Conservation (phyloP, 305 asterid species). For the Fraxinus floribunda region DNA sequence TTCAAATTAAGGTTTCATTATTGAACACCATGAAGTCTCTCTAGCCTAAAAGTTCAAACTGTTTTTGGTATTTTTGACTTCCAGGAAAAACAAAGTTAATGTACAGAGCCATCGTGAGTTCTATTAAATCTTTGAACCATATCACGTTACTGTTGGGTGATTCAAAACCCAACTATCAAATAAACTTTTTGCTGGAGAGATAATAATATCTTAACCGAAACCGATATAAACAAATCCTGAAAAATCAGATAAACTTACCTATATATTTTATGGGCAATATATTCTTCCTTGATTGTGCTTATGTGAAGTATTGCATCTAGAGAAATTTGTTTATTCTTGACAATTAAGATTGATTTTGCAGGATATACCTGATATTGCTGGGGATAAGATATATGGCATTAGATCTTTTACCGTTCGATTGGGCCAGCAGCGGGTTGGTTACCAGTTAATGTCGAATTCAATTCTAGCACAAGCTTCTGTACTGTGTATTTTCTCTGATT, state of each 20-base stretch:
- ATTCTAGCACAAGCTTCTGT: not conserved
- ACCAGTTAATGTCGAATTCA: not conserved
- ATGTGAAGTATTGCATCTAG: not conserved
- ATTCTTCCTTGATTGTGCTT: not conserved
- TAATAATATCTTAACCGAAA: not conserved
- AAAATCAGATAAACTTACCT: not conserved
- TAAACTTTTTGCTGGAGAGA: not conserved
- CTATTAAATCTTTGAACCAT: not conserved
- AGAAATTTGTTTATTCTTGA: not conserved
- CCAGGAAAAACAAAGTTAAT: not conserved
- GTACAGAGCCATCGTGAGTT: not conserved
- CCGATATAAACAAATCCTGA: not conserved
- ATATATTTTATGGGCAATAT: not conserved
- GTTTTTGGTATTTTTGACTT: not conserved
- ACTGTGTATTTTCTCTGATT: not conserved
- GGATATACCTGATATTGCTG: conserved; percentile 6
- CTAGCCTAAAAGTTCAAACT: not conserved
- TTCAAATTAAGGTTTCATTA: not conserved
- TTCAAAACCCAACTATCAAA: not conserved
- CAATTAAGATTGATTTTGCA: not conserved
- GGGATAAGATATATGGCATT: conserved; percentile 8
- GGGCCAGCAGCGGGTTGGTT: conserved; percentile 47
- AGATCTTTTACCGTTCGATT: conserved; percentile 8
- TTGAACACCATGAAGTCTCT: not conserved
- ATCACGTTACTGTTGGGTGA: not conserved